phyloP scores from a whole-genome alignment of 768 basidiomycete species.

The Guyanaporus albipodus region DNA sequence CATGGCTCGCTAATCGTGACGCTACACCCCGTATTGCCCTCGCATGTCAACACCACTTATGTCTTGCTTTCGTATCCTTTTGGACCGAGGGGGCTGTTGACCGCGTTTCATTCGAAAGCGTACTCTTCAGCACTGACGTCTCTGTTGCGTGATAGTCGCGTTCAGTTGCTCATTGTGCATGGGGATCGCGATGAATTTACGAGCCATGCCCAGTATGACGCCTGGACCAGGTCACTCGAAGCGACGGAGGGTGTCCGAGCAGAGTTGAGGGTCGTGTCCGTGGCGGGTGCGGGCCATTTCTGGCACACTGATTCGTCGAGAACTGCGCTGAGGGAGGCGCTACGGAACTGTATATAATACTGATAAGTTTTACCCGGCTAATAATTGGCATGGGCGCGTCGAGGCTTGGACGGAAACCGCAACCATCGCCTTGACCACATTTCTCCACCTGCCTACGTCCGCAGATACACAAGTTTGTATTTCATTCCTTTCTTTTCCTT shows the following conservation, averaged over 20 bases:
- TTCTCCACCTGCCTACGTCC: constrained; percentile 10
- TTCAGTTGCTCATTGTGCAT: constrained; percentile 58
- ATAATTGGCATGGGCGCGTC: too few relatives aligned
- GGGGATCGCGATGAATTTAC: constrained; percentile 77
- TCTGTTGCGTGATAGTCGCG: constrained; percentile 43
- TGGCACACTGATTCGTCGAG: constrained; percentile 45
- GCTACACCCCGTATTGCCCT: constrained; percentile 51
- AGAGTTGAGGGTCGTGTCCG: constrained; percentile 31
- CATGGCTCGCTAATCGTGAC: constrained; percentile 74
- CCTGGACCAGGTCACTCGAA: constrained; percentile 47
- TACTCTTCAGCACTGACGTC: constrained; percentile 51
- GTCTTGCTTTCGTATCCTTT: constrained; percentile 76
- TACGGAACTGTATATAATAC: too few relatives aligned
- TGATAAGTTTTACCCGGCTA: too few relatives aligned
- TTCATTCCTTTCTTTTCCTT: constrained; percentile 7
- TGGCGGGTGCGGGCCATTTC: constrained; percentile 60
- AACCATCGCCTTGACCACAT: constrained; percentile 25
- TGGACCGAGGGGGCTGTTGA: constrained; percentile 61
- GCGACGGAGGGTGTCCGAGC: constrained; percentile 21
- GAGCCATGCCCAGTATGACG: constrained; percentile 45
- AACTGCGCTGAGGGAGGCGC: constrained; percentile 14
- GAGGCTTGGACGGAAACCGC: constrained; percentile 18
- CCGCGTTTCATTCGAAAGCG: constrained; percentile 55
- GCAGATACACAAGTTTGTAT: constrained; percentile 10
- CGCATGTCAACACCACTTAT: constrained; percentile 54